phyloP scores from a whole-genome alignment of 768 basidiomycete species.

The Tremella yokohamensis region DNA sequence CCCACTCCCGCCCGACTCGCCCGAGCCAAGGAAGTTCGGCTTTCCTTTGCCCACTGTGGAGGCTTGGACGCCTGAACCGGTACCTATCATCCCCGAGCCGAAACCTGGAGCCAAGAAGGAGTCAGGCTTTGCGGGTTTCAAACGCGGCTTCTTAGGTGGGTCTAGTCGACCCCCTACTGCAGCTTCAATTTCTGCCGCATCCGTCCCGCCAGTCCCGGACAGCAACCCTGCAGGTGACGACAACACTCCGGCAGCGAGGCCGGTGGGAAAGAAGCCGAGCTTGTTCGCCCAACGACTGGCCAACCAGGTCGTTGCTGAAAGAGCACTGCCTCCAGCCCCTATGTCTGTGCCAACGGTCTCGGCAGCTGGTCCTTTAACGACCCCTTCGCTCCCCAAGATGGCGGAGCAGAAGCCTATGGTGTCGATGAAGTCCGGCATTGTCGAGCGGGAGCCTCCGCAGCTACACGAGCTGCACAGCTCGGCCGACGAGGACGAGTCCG shows the following conservation, averaged over 20 bases:
- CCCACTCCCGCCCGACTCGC: constrained; percentile 31
- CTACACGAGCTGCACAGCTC: too few relatives aligned
- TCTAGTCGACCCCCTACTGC: not conserved
- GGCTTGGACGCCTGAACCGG: constrained; percentile 16
- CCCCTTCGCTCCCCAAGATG: constrained; percentile 6
- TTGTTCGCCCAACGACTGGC: constrained; percentile 38
- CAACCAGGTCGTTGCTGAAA: not conserved
- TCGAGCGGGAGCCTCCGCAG: constrained; percentile 12
- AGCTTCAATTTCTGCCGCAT: not conserved
- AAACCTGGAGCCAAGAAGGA: constrained; percentile 17
- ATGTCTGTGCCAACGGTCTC: constrained; percentile 3
- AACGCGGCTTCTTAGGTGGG: constrained; percentile 30
- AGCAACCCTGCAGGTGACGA: not conserved
- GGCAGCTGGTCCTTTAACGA: not conserved
- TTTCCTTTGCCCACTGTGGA: constrained; percentile 24
- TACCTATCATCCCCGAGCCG: constrained; percentile 32
- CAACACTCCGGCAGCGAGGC: not conserved
- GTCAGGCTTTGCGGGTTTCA: constrained; percentile 37
- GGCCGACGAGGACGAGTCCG: constrained; percentile 21
- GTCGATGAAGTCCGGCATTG: constrained; percentile 14
- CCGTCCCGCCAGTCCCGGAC: not conserved
- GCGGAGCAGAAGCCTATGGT: constrained; percentile 6
- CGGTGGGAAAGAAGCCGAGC: constrained; percentile 26
- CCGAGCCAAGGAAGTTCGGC: constrained; percentile 19
- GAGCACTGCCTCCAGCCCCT: not conserved